Conservation (phyloP, 192 early-diverging fungal genomes). For the Rhizophagus prolifer region DNA sequence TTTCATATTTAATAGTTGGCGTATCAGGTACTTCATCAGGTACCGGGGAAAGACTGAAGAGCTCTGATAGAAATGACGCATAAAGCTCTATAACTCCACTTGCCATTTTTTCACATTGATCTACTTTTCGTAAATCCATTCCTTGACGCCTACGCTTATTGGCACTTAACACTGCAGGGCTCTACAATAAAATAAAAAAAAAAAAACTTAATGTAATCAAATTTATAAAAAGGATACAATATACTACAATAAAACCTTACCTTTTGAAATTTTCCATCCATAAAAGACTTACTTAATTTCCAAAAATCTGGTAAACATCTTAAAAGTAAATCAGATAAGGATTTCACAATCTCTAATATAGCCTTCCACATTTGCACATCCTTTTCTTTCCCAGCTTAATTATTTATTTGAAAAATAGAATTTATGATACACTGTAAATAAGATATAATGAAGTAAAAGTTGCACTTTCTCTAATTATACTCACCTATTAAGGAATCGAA, state of each 20-base stretch:
- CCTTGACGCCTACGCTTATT: constrained; percentile 41
- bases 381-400: constrained; percentile 54
- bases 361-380: constrained; percentile 75
- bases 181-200: neutral
- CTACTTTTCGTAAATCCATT: constrained; percentile 61
- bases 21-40: neutral
- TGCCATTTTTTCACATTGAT: constrained; percentile 67
- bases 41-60: constrained; percentile 37
- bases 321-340: constrained; percentile 72
- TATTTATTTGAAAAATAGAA: constrained; percentile 37
- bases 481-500: constrained; percentile 35
- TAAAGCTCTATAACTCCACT: constrained; percentile 63
- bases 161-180: constrained; percentile 25
- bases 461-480: neutral
- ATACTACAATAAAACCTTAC: neutral
- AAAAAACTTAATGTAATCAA: neutral
- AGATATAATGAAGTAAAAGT: constrained; percentile 26
- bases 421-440: constrained; percentile 37
- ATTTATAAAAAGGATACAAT: neutral
- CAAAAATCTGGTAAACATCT: constrained; percentile 89
- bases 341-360: constrained; percentile 65
- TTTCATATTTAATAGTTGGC: neutral
- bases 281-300: constrained; percentile 82
- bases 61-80: constrained; percentile 51
- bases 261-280: constrained; percentile 80